Conservation (phyloP, 805 yeast species). For the Candida coquimbonensis region DNA sequence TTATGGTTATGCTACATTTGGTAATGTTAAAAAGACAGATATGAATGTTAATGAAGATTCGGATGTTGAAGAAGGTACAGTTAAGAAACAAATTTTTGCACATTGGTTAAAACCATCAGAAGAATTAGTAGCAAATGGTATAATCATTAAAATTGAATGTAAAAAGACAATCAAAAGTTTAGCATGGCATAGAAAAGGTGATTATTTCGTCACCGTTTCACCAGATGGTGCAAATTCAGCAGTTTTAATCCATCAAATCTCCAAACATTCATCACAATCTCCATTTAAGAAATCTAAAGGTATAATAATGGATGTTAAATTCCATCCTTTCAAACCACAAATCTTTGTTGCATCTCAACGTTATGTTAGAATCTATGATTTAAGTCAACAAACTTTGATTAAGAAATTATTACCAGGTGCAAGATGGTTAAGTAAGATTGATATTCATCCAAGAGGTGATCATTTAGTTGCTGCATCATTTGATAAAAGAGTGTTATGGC, state of each 20-base stretch:
- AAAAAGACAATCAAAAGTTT: constrained; percentile 67
- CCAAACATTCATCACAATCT: constrained; percentile 90
- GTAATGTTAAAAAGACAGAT: constrained; percentile 40
- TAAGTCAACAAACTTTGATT: constrained; percentile 74
- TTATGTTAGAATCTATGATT: constrained; percentile 83
- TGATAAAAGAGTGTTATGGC: constrained; percentile 96
- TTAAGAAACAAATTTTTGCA: constrained; percentile 49
- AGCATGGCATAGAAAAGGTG: constrained; percentile 97
- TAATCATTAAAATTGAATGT: constrained; percentile 65
- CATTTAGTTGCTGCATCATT: constrained; percentile 87
- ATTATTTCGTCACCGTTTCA: constrained; percentile 93
- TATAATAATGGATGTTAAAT: constrained; percentile 89
- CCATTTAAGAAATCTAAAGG: constrained; percentile 94
- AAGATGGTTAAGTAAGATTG: constrained; percentile 86
- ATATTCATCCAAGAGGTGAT: constrained; percentile 95
- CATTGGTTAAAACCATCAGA: constrained; percentile 79
- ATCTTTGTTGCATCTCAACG: constrained; percentile 92
- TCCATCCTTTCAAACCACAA: constrained; percentile 95
- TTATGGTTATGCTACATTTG: constrained; percentile 76
- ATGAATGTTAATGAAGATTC: constrained; percentile 34
- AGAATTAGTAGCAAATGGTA: constrained; percentile 56
- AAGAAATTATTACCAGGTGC: constrained; percentile 93
- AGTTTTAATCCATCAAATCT: constrained; percentile 88
- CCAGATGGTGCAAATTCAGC: constrained; percentile 87
- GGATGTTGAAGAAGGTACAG: constrained; percentile 31